These are phyloP conservation scores for Lachnellula subtilissima DNA, from an alignment of 2,329 filamentous ascomycete species.

Conservation along the genomic window DNA sequence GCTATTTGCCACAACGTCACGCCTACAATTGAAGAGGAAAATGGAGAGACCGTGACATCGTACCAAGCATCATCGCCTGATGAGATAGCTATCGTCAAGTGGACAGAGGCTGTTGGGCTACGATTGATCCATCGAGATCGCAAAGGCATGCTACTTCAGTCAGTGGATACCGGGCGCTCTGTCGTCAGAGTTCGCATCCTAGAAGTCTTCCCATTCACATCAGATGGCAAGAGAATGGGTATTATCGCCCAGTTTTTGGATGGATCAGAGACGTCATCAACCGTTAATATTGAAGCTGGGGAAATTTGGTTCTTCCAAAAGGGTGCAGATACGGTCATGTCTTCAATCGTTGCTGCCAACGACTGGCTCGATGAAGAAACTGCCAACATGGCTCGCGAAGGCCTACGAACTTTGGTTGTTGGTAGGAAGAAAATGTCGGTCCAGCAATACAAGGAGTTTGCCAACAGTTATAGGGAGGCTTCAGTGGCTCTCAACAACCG, in stretches of 20 bases:
- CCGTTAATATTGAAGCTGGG: constrained; percentile 49
- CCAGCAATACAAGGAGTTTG: constrained; percentile 78
- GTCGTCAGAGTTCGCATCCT: constrained; percentile 85
- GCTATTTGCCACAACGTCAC: constrained; percentile 97
- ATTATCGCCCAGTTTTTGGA: constrained; percentile 85
- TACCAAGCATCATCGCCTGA: constrained; percentile 98
- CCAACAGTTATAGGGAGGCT: constrained; percentile 68
- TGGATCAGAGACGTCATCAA: constrained; percentile 43
- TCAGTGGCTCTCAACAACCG: constrained; percentile 74
- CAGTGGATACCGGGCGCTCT: constrained; percentile 63
- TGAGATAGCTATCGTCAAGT: constrained; percentile 95
- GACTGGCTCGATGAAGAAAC: constrained; percentile 99
- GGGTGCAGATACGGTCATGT: constrained; percentile 97
- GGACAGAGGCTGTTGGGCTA: constrained; percentile 89
- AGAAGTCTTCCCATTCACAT: constrained; percentile 96
- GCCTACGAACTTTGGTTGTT: constrained; percentile 86
- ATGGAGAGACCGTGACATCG: constrained; percentile 70
- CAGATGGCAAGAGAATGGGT: constrained; percentile 96
- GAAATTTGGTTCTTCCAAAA: constrained; percentile 99
- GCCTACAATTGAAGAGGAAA: constrained; percentile 77
- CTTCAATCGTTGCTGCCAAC: constrained; percentile 88
- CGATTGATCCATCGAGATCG: constrained; percentile 81
- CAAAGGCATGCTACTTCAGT: constrained; percentile 77
- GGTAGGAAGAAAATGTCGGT: constrained; percentile 81
- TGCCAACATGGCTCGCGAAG: constrained; percentile 98